phyloP scores from a whole-genome alignment of 805 yeast species.

The Naumovozyma castellii region DNA sequence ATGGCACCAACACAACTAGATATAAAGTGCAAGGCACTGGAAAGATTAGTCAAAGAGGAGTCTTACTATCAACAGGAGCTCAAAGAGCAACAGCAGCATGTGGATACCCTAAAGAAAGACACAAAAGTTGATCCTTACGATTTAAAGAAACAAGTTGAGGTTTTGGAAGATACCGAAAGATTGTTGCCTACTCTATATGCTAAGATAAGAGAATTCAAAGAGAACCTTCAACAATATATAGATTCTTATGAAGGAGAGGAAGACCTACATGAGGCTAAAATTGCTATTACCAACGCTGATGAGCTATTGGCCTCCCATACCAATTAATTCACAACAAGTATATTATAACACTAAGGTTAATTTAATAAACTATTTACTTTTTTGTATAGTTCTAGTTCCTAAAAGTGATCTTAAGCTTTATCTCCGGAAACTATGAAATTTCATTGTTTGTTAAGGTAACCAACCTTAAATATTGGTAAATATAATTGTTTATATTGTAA shows the following conservation, averaged over 20 bases:
- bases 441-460: not conserved
- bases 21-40: conserved; percentile 61
- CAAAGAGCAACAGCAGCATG: conserved; percentile 40
- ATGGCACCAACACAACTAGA: conserved; percentile 68
- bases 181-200: conserved; percentile 41
- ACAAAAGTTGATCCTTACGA: conserved; percentile 52
- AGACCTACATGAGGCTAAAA: conserved; percentile 22
- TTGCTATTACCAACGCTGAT: conserved; percentile 21
- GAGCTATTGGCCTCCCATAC: conserved; percentile 10
- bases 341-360: no score
- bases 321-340: no score
- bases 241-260: conserved; percentile 31
- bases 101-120: conserved; percentile 38
- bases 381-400: no score
- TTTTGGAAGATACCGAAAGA: conserved; percentile 44
- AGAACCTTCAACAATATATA: conserved; percentile 34
- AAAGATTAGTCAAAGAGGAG: conserved; percentile 61
- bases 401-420: no score
- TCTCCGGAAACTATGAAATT: not conserved
- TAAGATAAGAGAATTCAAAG: conserved; percentile 34
- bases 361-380: not conserved
- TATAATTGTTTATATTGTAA: no score
- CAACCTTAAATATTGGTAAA: no score
- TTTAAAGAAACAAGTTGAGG: conserved; percentile 44
- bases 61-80: conserved; percentile 50